A percentile compares a stretch with the other conserved stretches of the same genome.
phyloP scores from a whole-genome alignment of 2,329 filamentous ascomycete species.

The Penicillium sp. region DNA sequence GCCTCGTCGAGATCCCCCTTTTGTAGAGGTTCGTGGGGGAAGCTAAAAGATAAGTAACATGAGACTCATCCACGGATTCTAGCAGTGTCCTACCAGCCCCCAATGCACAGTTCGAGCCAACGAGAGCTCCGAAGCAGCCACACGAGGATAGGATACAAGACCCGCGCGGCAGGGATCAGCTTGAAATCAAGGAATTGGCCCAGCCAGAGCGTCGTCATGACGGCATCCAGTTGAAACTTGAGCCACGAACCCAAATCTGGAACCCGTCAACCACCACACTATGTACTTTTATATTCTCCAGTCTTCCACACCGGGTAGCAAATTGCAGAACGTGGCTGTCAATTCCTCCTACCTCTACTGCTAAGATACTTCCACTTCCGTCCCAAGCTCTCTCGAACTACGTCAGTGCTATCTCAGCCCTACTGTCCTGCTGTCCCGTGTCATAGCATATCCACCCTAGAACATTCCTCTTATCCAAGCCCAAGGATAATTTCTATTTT shows the following conservation, averaged over 20 bases:
- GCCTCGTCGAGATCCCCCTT: background rate
- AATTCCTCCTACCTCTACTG: conserved; percentile 3
- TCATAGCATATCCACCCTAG: background rate
- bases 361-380: background rate
- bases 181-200: conserved; percentile 12
- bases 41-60: background rate
- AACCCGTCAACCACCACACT: background rate
- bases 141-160: background rate
- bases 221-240: background rate
- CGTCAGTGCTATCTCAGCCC: conserved; percentile 19
- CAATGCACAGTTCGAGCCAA: background rate
- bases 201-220: conserved; percentile 7
- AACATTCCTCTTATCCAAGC: conserved; percentile 8
- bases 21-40: background rate
- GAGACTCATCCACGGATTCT: background rate
- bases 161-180: background rate
- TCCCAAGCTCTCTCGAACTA: background rate
- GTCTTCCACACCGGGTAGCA: background rate
- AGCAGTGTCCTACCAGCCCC: background rate
- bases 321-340: background rate
- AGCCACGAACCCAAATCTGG: background rate
- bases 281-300: background rate
- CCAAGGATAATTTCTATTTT: background rate
- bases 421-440: background rate
- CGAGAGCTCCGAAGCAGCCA: background rate